Evolutionary conservation across 2,329 filamentous ascomycete genomes (phyloP).

Genomic region (Penicillium decumbens): DNA sequence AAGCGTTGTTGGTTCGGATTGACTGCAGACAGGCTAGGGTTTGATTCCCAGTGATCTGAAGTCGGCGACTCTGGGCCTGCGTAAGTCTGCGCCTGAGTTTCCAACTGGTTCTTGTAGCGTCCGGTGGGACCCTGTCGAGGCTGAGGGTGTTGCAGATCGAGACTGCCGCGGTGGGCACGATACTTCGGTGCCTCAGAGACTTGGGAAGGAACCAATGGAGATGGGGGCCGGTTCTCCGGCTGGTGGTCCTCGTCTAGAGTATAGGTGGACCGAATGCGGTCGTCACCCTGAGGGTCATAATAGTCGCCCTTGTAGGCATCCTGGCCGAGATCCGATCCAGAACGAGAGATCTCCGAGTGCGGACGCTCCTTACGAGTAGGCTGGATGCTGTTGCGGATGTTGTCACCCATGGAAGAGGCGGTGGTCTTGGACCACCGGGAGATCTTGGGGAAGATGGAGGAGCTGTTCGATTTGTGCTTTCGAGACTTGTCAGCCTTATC

Average conservation of each 20-base stretch:
- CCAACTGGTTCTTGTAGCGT: slow-evolving; percentile 58
- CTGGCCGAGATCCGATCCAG: slow-evolving; percentile 67
- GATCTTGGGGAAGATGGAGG: slow-evolving; percentile 82
- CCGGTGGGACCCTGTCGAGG: slow-evolving; percentile 59
- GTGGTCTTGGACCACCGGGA: slow-evolving; percentile 98
- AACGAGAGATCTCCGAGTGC: slow-evolving; percentile 64
- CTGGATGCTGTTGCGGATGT: slow-evolving; percentile 62
- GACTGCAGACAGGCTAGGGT: slow-evolving; percentile 37
- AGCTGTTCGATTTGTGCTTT: slow-evolving; percentile 83
- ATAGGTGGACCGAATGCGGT: slow-evolving; percentile 42
- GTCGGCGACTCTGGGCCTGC: slow-evolving; percentile 38
- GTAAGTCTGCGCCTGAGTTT: slow-evolving; percentile 57
- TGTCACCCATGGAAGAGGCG: slow-evolving; percentile 75
- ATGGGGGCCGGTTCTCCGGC: slow-evolving; percentile 50
- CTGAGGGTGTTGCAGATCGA: slow-evolving; percentile 62
- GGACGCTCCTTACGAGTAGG: slow-evolving; percentile 56
- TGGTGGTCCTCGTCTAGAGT: slow-evolving; percentile 38
- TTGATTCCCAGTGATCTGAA: slow-evolving; percentile 46
- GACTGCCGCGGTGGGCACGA: slow-evolving; percentile 59
- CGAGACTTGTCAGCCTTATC: slow-evolving; percentile 62
- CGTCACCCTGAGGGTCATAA: slow-evolving; percentile 46
- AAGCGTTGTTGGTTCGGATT: slow-evolving; percentile 33
- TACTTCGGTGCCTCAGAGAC: slow-evolving; percentile 58
- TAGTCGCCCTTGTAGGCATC: slow-evolving; percentile 53
- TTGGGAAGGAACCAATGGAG: slow-evolving; percentile 59